These are phyloP conservation scores for Candida endomychidarum DNA, from an alignment of 805 yeast species.

Conservation along the genomic window DNA sequence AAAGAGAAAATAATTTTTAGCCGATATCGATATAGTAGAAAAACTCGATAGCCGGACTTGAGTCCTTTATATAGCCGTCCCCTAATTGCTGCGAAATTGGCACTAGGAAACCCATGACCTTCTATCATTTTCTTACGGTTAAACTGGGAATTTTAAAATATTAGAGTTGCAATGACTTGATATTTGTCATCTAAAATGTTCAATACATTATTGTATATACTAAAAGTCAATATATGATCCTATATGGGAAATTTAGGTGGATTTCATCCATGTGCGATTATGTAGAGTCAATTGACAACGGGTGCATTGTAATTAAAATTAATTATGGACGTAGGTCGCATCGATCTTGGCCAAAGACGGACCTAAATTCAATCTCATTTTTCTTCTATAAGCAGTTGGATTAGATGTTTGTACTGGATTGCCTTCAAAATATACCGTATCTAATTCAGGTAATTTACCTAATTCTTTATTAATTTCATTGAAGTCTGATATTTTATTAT, in stretches of 20 bases:
- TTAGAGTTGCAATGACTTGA: no score
- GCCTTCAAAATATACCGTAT: conserved; percentile 91
- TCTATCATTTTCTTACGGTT: background rate
- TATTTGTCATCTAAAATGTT: no score
- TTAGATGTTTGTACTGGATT: conserved; percentile 79
- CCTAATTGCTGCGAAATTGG: conserved; percentile 5
- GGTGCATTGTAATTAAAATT: background rate
- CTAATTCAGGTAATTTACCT: conserved; percentile 59
- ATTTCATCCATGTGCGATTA: no score
- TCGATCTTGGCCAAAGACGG: conserved; percentile 80
- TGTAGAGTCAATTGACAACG: no score
- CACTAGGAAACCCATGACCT: background rate
- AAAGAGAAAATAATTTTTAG: conserved; percentile 9
- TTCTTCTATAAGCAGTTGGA: conserved; percentile 82
- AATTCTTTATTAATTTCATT: conserved; percentile 68
- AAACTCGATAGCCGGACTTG: conserved; percentile 6
- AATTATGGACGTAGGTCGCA: conserved; percentile 64
- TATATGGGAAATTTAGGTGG: no score
- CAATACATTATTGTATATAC: no score
- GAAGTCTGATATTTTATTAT: conserved; percentile 67
- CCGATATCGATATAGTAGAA: no score
- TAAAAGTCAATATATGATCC: no score
- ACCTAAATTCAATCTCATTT: conserved; percentile 70
- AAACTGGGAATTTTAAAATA: background rate
- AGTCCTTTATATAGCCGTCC: conserved; percentile 12